A percentile compares a stretch with the other conserved stretches of the same genome.
Conservation (phyloP, 345 rosid species). For the Passiflora organensis region DNA sequence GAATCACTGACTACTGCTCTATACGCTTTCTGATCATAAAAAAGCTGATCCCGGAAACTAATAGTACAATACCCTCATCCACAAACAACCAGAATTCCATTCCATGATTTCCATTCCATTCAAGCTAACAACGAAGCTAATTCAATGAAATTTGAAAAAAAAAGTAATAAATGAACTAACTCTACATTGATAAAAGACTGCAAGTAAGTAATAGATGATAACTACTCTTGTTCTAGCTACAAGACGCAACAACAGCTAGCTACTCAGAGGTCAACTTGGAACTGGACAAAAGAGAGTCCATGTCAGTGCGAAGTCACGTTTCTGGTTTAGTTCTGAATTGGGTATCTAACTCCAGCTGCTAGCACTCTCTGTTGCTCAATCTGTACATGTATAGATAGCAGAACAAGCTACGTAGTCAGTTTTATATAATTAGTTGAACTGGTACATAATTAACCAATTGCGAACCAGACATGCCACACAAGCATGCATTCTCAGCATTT, state of each 20-base stretch:
- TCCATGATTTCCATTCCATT: too few species aligned
- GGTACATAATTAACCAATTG: too few species aligned
- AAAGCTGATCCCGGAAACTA: slow-evolving; percentile 9
- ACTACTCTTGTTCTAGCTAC: neutral
- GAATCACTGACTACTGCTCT: slow-evolving; percentile 2
- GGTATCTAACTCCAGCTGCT: slow-evolving; percentile 81
- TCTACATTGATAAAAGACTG: too few species aligned
- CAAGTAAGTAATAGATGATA: too few species aligned
- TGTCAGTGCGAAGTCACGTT: neutral
- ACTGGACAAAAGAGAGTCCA: neutral
- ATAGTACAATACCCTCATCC: neutral
- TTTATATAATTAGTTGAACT: too few species aligned
- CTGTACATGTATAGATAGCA: slow-evolving; percentile 34
- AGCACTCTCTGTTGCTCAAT: slow-evolving; percentile 78
- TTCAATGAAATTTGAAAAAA: neutral
- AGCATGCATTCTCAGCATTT: too few species aligned
- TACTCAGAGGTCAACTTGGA: too few species aligned
- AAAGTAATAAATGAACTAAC: neutral
- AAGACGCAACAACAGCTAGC: neutral
- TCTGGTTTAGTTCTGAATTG: slow-evolving; percentile 33
- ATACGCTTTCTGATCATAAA: neutral
- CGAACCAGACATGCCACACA: too few species aligned
- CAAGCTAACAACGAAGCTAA: slow-evolving; percentile 9
- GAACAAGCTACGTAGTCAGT: neutral
- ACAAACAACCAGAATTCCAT: neutral